Percentiles rank a stretch among this genome's conserved stretches.
These are phyloP conservation scores for Suillus clintonianus DNA, from an alignment of 768 basidiomycete species.

Conservation along the genomic window DNA sequence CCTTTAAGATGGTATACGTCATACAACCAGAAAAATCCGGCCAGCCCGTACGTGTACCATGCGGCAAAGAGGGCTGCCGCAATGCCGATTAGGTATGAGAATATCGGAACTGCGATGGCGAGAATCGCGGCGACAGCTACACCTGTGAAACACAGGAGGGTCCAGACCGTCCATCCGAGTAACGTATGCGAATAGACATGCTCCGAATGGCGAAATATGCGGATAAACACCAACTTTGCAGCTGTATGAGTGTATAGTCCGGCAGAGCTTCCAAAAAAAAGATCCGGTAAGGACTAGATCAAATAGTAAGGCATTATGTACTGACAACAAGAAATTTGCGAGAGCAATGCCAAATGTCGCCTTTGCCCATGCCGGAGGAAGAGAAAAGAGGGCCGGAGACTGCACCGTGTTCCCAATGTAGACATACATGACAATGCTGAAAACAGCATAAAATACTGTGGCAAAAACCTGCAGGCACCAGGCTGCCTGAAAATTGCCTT, in stretches of 20 bases:
- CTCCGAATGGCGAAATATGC: conserved; percentile 47
- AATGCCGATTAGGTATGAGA: conserved; percentile 55
- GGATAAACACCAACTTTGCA: conserved; percentile 55
- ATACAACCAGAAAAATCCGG: conserved; percentile 56
- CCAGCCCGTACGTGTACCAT: conserved; percentile 59
- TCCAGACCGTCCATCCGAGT: conserved; percentile 53
- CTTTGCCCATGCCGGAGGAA: conserved; percentile 53
- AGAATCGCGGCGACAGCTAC: conserved; percentile 45
- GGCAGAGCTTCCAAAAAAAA: conserved; percentile 35
- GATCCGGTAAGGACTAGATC: not conserved
- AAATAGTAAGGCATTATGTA: not conserved
- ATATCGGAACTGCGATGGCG: conserved; percentile 54
- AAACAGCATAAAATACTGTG: conserved; percentile 51
- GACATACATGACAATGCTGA: conserved; percentile 45
- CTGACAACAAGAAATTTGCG: conserved; percentile 53
- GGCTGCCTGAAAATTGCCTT: conserved; percentile 39
- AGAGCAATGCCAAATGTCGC: conserved; percentile 50
- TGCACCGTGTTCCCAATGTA: conserved; percentile 49
- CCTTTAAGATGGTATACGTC: conserved; percentile 47
- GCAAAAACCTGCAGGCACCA: conserved; percentile 57
- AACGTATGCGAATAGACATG: conserved; percentile 54
- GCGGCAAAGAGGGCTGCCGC: conserved; percentile 55
- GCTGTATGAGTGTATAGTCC: conserved; percentile 52
- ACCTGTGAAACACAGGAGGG: conserved; percentile 38
- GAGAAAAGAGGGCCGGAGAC: conserved; percentile 48